Base-by-base conservation (phyloP, 169 alveolate genomes). In the Pseudocohnilembus persalinus region DNA sequence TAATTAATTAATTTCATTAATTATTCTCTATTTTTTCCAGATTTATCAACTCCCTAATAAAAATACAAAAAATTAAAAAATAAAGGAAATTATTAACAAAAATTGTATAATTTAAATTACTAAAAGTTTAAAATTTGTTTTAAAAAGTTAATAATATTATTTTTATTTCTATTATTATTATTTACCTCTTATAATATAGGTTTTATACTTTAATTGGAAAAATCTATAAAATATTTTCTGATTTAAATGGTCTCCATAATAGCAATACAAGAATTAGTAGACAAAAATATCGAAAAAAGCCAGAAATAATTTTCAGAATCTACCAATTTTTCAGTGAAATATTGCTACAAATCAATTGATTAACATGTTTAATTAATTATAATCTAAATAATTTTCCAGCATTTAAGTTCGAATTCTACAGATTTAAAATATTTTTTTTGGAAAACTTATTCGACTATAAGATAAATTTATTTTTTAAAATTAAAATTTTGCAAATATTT, bases 161-260 rank as follows among this genome's bases (percentile, higher is more conserved):
- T n/a, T n/a, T n/a, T n/a, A n/a, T n/a, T n/a, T n/a, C n/a, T n/a
- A n/a, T n/a, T n/a, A n/a, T n/a, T n/a, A n/a, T 73, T 15, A 77
- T 27, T 77, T 77, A 77, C 82, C 11, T 77, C 34, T 0, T 32
- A 68, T 26, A 77, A 31, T 15, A 77, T 33, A 0, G 82, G 82
- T 25, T 77, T 33, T 6, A 77, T 77, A 27, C 30, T 31, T 15
- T 77, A 31, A n/a, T 31, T 25, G n/a, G 82, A 64, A n/a, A 77
- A 77, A 31, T 77, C 82, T 33, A 33, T 77, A n/a, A 77, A 77
- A 27, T 77, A 77, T 29, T 77, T 77, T 77, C 63, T 77, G 11
- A 32, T 27, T 32, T 77, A 0, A 25, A 77, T 77, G 6, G 65
- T 28, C 27, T 77, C 63, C 1, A 32, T 6, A 1, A 77, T 77